Conservation (phyloP, 2,329 filamentous ascomycete species). For the Dactylellina drechsleri region DNA sequence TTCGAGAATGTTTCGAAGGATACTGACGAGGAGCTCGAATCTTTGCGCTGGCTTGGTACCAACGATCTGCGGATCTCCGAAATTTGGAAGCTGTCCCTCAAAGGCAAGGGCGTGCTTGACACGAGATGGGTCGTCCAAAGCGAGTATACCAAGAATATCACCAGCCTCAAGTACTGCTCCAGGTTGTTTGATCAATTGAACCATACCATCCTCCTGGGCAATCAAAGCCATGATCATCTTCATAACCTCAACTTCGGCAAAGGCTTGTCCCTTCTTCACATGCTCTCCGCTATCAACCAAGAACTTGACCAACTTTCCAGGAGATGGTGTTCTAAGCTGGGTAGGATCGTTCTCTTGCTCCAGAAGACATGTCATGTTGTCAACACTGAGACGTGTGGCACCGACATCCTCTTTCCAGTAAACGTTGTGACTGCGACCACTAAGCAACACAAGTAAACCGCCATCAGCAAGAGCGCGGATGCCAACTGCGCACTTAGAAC, state of each 20-base stretch:
- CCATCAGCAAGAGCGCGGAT: constrained; percentile 93
- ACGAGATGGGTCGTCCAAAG: constrained; percentile 91
- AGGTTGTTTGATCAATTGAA: constrained; percentile 98
- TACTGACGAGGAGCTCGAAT: constrained; percentile 79
- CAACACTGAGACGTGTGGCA: constrained; percentile 92
- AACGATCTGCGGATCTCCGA: constrained; percentile 85
- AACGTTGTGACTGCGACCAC: constrained; percentile 93
- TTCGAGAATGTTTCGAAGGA: constrained; percentile 85
- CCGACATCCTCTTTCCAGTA: constrained; percentile 99
- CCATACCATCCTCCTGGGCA: constrained; percentile 91
- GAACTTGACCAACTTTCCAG: constrained; percentile 98
- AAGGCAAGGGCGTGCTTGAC: constrained; percentile 97
- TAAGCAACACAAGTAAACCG: constrained; percentile 87
- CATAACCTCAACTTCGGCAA: constrained; percentile 99
- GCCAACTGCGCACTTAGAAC: constrained; percentile 92
- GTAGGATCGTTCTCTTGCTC: constrained; percentile 99
- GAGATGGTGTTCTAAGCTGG: constrained; percentile 91
- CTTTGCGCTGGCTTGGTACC: constrained; percentile 92
- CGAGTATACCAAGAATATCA: constrained; percentile 96
- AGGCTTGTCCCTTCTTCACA: constrained; percentile 89
- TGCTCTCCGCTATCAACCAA: constrained; percentile 95
- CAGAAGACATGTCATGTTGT: constrained; percentile 96
- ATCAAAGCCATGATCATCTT: constrained; percentile 99
- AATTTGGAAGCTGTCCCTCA: constrained; percentile 85
- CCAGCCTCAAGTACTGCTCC: constrained; percentile 97